Evolutionary conservation across 208 protist genomes (phyloP).

Genomic region (Tetramitus jugosus): DNA sequence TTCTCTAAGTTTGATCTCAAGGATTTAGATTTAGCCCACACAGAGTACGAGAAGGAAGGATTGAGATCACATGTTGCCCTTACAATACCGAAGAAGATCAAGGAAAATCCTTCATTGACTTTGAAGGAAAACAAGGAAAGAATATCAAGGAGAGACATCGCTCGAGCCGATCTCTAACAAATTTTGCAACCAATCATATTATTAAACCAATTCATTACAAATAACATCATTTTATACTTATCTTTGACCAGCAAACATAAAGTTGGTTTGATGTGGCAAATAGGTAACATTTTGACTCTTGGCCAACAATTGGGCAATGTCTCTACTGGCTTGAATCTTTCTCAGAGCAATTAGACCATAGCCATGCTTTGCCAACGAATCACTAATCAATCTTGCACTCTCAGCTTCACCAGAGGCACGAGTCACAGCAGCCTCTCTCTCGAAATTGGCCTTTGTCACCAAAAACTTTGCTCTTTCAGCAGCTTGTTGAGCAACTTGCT

Average conservation of each 20-base stretch:
- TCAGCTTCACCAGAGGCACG: slow-evolving; percentile 82
- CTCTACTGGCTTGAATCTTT: slow-evolving; percentile 19
- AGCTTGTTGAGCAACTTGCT: slow-evolving; percentile 92
- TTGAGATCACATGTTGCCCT: no score
- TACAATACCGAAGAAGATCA: no score
- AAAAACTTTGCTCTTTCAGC: slow-evolving; percentile 84
- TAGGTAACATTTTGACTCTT: slow-evolving; percentile 2
- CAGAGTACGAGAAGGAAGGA: no score
- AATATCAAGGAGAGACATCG: no score
- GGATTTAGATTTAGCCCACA: no score
- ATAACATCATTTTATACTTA: no score
- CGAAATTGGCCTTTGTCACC: slow-evolving; percentile 83
- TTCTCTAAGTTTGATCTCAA: no score
- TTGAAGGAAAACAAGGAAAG: no score
- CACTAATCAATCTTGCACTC: slow-evolving; percentile 76
- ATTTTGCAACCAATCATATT: no score
- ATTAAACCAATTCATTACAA: no score
- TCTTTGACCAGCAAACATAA: neutral
- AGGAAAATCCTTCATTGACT: no score
- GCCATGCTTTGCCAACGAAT: slow-evolving; percentile 65
- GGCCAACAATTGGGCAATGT: neutral
- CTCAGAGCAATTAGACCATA: slow-evolving; percentile 49
- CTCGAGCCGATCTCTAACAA: no score
- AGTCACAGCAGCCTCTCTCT: slow-evolving; percentile 79
- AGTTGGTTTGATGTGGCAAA: neutral